phyloP scores from a whole-genome alignment of 805 yeast genomes.

The Jamesozyma spencerorum region DNA sequence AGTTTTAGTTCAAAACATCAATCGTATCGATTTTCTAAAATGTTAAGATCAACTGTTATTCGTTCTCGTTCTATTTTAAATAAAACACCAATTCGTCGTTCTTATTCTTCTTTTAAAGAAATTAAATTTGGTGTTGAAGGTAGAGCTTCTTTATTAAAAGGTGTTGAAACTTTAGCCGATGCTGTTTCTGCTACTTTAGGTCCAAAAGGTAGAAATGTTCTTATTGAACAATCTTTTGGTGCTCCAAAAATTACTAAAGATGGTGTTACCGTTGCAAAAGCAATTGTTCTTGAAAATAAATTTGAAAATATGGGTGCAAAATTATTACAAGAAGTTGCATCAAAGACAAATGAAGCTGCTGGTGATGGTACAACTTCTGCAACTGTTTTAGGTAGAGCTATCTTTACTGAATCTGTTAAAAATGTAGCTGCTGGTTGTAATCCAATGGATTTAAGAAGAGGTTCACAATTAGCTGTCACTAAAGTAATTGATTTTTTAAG shows the following conservation, averaged over 20 bases:
- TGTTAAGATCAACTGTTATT: slow-evolving; percentile 17
- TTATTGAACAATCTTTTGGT: slow-evolving; percentile 93
- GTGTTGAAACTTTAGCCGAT: slow-evolving; percentile 90
- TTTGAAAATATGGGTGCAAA: slow-evolving; percentile 96
- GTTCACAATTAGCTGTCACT: slow-evolving; percentile 93
- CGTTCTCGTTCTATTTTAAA: slow-evolving; percentile 10
- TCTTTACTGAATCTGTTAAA: slow-evolving; percentile 89
- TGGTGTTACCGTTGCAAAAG: slow-evolving; percentile 94
- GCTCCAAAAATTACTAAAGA: slow-evolving; percentile 98
- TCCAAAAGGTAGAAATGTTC: slow-evolving; percentile 94
- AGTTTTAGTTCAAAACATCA: too few relatives aligned
- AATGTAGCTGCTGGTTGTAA: slow-evolving; percentile 98
- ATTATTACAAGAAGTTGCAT: slow-evolving; percentile 90
- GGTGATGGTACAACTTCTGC: slow-evolving; percentile 99
- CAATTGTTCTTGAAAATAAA: slow-evolving; percentile 73
- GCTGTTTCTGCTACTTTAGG: slow-evolving; percentile 96
- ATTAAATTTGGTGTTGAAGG: slow-evolving; percentile 96
- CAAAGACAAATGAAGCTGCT: slow-evolving; percentile 93
- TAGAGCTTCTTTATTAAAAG: slow-evolving; percentile 84
- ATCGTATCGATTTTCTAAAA: too few relatives aligned
- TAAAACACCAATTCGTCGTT: slow-evolving; percentile 18
- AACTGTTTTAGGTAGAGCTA: slow-evolving; percentile 90
- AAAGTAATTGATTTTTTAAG: slow-evolving; percentile 81
- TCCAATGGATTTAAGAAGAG: slow-evolving; percentile 97
- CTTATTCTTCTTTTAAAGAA: slow-evolving; percentile 65